These are phyloP conservation scores for Pochonia chlamydosporia DNA, from an alignment of 2,329 filamentous ascomycete species.

Conservation along the genomic window DNA sequence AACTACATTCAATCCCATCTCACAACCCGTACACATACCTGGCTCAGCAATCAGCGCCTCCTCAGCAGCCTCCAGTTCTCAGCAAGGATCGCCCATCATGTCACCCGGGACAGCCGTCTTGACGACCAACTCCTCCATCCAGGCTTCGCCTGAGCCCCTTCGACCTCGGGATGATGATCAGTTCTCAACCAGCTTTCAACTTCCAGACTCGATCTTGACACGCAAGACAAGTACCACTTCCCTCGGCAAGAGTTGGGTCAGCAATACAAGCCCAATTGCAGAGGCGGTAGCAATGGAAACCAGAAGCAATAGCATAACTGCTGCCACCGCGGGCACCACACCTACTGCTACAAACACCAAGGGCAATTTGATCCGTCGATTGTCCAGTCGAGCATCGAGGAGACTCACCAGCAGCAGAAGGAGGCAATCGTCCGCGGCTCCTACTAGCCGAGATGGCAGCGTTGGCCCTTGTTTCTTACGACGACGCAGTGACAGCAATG, in stretches of 20 bases:
- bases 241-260: constrained; percentile 54
- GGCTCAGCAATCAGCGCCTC: constrained; percentile 51
- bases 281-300: constrained; percentile 26
- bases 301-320: constrained; percentile 13
- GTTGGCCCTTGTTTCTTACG: constrained; percentile 85
- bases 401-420: constrained; percentile 57
- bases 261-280: constrained; percentile 51
- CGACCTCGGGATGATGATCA: constrained; percentile 49
- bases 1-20: constrained; percentile 32
- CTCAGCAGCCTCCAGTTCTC: constrained; percentile 49
- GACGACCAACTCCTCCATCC: constrained; percentile 57
- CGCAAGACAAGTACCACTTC: constrained; percentile 56
- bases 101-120: constrained; percentile 46
- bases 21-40: constrained; percentile 26
- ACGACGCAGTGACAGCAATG: constrained; percentile 84
- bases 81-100: constrained; percentile 51
- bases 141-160: constrained; percentile 60
- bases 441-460: constrained; percentile 77
- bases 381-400: constrained; percentile 75
- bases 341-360: constrained; percentile 20
- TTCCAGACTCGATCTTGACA: constrained; percentile 66
- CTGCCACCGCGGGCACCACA: constrained; percentile 2
- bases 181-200: constrained; percentile 52
- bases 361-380: constrained; percentile 65
- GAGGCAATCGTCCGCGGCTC: constrained; percentile 70